A percentile compares a stretch with the other conserved stretches of the same genome.
Conservation (phyloP, 2,329 filamentous ascomycete genomes). For the Sarocladiaceae sp. region DNA sequence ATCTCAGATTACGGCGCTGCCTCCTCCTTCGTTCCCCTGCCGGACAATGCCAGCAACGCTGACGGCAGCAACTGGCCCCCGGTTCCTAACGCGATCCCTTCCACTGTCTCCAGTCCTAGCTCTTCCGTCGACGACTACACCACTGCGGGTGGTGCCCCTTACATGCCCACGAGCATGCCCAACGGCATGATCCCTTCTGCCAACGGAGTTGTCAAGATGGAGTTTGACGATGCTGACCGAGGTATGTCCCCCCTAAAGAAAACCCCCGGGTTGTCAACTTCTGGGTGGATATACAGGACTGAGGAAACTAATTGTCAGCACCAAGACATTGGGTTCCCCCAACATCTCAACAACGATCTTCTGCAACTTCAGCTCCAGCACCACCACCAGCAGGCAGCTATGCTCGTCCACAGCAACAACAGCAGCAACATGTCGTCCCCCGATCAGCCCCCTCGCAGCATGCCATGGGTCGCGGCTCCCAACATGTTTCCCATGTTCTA, state of each 20-base stretch:
- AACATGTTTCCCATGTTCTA: constrained; percentile 6
- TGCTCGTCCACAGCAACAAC: constrained; percentile 4
- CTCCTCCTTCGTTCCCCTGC: constrained; percentile 26
- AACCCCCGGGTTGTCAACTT: constrained; percentile 5
- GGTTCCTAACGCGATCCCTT: constrained; percentile 39
- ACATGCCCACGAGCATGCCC: constrained; percentile 47
- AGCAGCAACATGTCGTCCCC: constrained; percentile 7
- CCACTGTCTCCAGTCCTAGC: constrained; percentile 48
- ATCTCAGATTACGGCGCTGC: constrained; percentile 38
- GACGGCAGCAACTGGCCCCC: constrained; percentile 38
- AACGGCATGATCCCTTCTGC: constrained; percentile 34
- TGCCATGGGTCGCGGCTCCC: constrained; percentile 1
- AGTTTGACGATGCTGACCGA: constrained; percentile 34
- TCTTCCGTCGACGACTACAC: constrained; percentile 48
- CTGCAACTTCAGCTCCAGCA: constrained; percentile 21
- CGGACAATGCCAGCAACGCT: constrained; percentile 30
- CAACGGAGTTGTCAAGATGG: constrained; percentile 32
- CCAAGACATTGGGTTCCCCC: constrained; percentile 27
- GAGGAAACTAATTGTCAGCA: constrained; percentile 20
- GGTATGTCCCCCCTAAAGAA: constrained; percentile 18
- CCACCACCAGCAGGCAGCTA: constrained; percentile 11
- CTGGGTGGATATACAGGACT: constrained; percentile 7
- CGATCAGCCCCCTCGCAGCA: constrained; percentile 10
- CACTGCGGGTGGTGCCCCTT: constrained; percentile 23
- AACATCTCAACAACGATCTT: constrained; percentile 20